These are phyloP conservation scores for Eimeria necatrix DNA, from an alignment of 169 alveolate species.

Conservation along the genomic window DNA sequence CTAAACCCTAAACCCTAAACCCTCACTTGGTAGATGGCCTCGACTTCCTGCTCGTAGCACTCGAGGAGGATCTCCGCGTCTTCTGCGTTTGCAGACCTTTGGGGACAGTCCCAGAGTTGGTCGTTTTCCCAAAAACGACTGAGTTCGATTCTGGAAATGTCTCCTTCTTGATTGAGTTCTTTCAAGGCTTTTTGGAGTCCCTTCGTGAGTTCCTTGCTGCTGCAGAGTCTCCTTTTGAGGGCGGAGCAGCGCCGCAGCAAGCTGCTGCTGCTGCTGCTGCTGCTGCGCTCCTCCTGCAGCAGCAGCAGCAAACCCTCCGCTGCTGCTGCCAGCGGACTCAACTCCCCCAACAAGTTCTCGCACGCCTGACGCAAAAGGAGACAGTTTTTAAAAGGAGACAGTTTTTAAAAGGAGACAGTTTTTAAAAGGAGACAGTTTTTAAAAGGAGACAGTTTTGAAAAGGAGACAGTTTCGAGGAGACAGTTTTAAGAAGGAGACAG, in stretches of 20 bases:
- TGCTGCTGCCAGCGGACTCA: constrained; percentile 12
- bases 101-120: constrained; percentile 86
- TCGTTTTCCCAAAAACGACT: constrained; percentile 86
- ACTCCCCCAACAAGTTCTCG: neutral
- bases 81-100: constrained; percentile 83
- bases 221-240: constrained; percentile 84
- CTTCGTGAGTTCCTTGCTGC: constrained; percentile 84
- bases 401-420: too few species aligned
- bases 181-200: constrained; percentile 87
- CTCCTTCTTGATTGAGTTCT: constrained; percentile 86
- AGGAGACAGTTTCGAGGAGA: too few species aligned
- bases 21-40: constrained; percentile 85
- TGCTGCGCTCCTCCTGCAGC: constrained; percentile 58
- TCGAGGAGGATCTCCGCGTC: constrained; percentile 89
- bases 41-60: constrained; percentile 89
- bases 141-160: constrained; percentile 86
- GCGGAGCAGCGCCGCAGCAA: constrained; percentile 21
- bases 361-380: constrained; percentile 14
- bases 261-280: neutral
- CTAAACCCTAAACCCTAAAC: too few species aligned
- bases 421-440: too few species aligned
- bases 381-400: neutral
- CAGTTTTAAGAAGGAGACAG: too few species aligned
- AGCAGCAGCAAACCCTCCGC: neutral
- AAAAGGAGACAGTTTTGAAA: too few species aligned